Evolutionary conservation across 2,329 filamentous ascomycete genomes (phyloP), one percentile per base, ranked within the genome.

Genomic region (Lanzia echinophila): DNA sequence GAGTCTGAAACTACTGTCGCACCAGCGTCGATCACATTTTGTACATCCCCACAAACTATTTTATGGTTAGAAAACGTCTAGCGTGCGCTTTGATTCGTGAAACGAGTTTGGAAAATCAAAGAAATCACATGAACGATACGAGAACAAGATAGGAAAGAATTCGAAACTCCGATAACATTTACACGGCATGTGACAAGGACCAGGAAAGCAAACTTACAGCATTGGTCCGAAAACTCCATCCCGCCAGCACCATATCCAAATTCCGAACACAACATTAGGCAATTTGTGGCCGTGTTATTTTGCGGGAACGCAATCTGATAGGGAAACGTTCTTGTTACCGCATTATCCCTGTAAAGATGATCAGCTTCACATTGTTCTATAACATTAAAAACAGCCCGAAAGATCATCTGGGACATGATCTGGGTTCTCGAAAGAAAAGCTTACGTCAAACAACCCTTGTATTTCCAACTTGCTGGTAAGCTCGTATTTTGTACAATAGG

Each of bases 221-320:
- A 65, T 49, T 65, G 55, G 24, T 45, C 54, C 15, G 60, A 59
- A 54, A 60, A 64, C 36, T 64, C 62, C 34, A 63, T 44, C 22
- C 62, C 63, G 22, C 62, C 63, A 13, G 62, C 63, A 47, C 63
- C 62, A 53, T 57, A 65, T 38, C 63, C 63, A 42, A 59, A 65
- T 19, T 55, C 19, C 24, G 59, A 54, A 50, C 63, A 65, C 20
- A 57, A 54, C n/a, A 46, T 56, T 33, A 65, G 57, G 50, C 62
- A 65, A 15, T 50, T 49, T 6, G 52, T 24, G 34, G 61, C 53
- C 19, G 50, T 60, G 38, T 64, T 65, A 11, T 45, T 55, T 4
- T 55, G 42, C 5, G 48, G 53, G 31, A 62, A 53, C 39, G 28
- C 54, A 5, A 60, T 50, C 47, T 55, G 59, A 45, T 64, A 65